phyloP scores from a whole-genome alignment of 768 basidiomycete genomes.

The Tulasnella sp. region DNA sequence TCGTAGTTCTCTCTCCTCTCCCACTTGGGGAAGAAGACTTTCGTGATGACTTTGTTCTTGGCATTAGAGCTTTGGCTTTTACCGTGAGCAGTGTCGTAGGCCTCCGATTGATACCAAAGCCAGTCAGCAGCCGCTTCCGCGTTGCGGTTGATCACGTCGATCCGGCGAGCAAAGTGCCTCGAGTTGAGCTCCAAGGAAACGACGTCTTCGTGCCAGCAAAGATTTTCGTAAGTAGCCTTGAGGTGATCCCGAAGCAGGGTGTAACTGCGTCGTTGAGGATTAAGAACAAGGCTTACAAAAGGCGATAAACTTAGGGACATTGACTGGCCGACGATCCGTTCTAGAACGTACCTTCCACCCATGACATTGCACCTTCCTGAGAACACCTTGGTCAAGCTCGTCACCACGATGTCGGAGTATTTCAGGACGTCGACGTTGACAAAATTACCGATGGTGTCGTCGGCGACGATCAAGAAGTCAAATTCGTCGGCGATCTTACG shows the following conservation, averaged over 20 bases:
- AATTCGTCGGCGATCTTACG: slow-evolving; percentile 83
- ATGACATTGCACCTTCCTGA: slow-evolving; percentile 94
- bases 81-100: slow-evolving; percentile 7
- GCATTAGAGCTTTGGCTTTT: slow-evolving; percentile 16
- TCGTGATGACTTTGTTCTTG: slow-evolving; percentile 58
- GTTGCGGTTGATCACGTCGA: slow-evolving; percentile 77
- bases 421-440: slow-evolving; percentile 89
- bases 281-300: slow-evolving; percentile 75
- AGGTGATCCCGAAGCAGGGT: slow-evolving; percentile 63
- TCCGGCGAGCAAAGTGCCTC: slow-evolving; percentile 82
- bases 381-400: slow-evolving; percentile 78
- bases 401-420: slow-evolving; percentile 79
- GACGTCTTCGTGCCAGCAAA: slow-evolving; percentile 87
- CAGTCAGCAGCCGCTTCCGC: slow-evolving; percentile 81
- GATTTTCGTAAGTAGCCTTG: slow-evolving; percentile 70
- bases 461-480: slow-evolving; percentile 84
- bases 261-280: slow-evolving; percentile 77
- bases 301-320: neutral
- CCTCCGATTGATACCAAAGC: slow-evolving; percentile 48
- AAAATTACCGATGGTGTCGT: slow-evolving; percentile 95
- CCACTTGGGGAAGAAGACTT: slow-evolving; percentile 91
- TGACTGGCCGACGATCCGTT: too few species aligned
- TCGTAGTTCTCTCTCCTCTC: slow-evolving; percentile 71
- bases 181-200: slow-evolving; percentile 99
- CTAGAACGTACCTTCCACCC: slow-evolving; percentile 82